phyloP scores from a whole-genome alignment of 129 eudicot species.

The Flaveria robusta region DNA sequence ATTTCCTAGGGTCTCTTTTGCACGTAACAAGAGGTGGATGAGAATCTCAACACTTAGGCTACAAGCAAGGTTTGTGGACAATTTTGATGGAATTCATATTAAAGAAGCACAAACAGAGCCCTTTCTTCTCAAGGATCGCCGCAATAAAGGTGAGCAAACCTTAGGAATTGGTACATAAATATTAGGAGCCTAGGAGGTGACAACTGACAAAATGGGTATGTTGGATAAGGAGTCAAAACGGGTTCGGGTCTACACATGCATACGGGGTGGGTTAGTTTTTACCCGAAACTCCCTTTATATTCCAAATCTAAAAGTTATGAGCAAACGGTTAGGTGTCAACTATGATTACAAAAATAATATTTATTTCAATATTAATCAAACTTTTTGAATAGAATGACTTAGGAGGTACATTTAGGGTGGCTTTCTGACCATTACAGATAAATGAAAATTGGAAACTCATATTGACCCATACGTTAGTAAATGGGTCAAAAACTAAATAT shows the following conservation, averaged over 20 bases:
- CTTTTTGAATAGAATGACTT: not conserved
- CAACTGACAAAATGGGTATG: not conserved
- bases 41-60: constrained; percentile 68
- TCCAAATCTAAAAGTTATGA: not conserved
- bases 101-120: constrained; percentile 79
- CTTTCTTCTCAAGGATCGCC: constrained; percentile 65
- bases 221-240: not conserved
- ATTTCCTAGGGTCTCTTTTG: constrained; percentile 57
- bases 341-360: not conserved
- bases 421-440: no score
- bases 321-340: not conserved
- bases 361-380: no score
- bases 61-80: constrained; percentile 63
- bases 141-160: constrained; percentile 61
- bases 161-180: not conserved
- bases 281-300: not conserved
- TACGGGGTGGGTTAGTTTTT: not conserved
- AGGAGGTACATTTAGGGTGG: not conserved
- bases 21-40: constrained; percentile 63
- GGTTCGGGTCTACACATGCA: not conserved
- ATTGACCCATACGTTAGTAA: no score
- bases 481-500: no score
- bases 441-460: no score
- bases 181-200: no score
- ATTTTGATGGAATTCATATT: constrained; percentile 42